A percentile compares a stretch with the other conserved stretches of the same genome.
These are phyloP conservation scores for Sporisorium reilianum DNA, from an alignment of 1,284 basidiomycete species.

Conservation along the genomic window DNA sequence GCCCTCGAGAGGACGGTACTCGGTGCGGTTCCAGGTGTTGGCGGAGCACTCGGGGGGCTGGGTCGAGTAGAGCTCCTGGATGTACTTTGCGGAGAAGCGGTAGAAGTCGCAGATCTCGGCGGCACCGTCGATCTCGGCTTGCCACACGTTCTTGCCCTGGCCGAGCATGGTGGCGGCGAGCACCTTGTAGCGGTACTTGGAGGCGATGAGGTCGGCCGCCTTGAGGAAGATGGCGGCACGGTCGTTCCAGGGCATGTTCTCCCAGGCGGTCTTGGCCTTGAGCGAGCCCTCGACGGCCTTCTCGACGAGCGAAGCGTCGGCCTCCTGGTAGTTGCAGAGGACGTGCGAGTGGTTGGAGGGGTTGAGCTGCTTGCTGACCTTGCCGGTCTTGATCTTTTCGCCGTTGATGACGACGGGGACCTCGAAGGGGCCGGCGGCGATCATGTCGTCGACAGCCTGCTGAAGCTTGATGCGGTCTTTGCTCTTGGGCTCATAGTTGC, in stretches of 20 bases:
- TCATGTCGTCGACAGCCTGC: slow-evolving; percentile 82
- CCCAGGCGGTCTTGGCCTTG: slow-evolving; percentile 87
- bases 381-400: slow-evolving; percentile 85
- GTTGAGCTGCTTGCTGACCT: slow-evolving; percentile 72
- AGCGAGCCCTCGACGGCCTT: slow-evolving; percentile 90
- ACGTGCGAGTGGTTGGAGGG: slow-evolving; percentile 75
- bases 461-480: slow-evolving; percentile 82
- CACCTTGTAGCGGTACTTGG: slow-evolving; percentile 91
- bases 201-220: slow-evolving; percentile 82
- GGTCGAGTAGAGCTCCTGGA: slow-evolving; percentile 90
- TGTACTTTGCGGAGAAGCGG: slow-evolving; percentile 95
- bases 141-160: slow-evolving; percentile 99
- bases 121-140: slow-evolving; percentile 98
- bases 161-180: slow-evolving; percentile 98
- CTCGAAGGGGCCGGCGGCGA: slow-evolving; percentile 85
- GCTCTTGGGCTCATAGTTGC: slow-evolving; percentile 82
- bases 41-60: slow-evolving; percentile 88
- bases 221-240: slow-evolving; percentile 97
- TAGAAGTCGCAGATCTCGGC: slow-evolving; percentile 96
- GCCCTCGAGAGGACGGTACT: slow-evolving; percentile 95
- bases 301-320: slow-evolving; percentile 76
- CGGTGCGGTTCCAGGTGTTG: slow-evolving; percentile 95
- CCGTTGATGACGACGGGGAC: slow-evolving; percentile 94
- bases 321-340: slow-evolving; percentile 90
- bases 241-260: slow-evolving; percentile 93